Evolutionary conservation across 2,329 filamentous ascomycete genomes (phyloP), one percentile per base, ranked within the genome.

Genomic region (Trichophyton simii): DNA sequence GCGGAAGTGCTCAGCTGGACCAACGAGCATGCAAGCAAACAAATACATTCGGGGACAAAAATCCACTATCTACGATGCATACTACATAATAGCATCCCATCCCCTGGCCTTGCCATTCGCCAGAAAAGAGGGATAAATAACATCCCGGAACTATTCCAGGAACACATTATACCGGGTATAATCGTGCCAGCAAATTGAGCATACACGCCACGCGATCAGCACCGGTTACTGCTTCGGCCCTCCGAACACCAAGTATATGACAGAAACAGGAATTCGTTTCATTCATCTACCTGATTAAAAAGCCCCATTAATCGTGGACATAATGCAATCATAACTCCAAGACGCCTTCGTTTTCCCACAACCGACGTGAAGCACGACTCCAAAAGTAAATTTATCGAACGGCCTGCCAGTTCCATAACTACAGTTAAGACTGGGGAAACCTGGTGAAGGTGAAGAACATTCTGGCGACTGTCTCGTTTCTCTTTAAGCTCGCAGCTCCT

Each of bases 401-500:
- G 55, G 18, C 34, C 41, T 58, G 36, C 34, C 55, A 58, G 55
- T 18, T 58, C 55, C 18, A 42, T 42, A 31, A 55, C 22, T 58
- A 58, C n/a, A 41, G 36, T n/a, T 18, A 58, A 25, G 15, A 15
- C 34, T 58, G 34, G 36, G 55, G 55, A 58, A 44, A 11, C 9
- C 34, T 58, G 55, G 22, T 42, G 18, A 31, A 58, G 22, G 31
- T 15, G 34, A 38, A n/a, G 38, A 58, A 28, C 13, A 7, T 25
- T 13, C 55, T n/a, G 15, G 48, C 34, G 9, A 38, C 34, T 38
- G 9, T 38, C 34, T 38, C 9, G 34, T 38, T 34, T 13, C 34
- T 61, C 28, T 58, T 55, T 63, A 76, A 62, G 73, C 73, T 66
- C 73, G 74, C 61, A 67, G 64, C 66, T 76, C 73, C 67, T 75